A percentile compares a stretch with the other conserved stretches of the same genome.
Evolutionary conservation across 2,329 filamentous ascomycete species (phyloP).

Genomic region (Cercospora zeae-maydis): DNA sequence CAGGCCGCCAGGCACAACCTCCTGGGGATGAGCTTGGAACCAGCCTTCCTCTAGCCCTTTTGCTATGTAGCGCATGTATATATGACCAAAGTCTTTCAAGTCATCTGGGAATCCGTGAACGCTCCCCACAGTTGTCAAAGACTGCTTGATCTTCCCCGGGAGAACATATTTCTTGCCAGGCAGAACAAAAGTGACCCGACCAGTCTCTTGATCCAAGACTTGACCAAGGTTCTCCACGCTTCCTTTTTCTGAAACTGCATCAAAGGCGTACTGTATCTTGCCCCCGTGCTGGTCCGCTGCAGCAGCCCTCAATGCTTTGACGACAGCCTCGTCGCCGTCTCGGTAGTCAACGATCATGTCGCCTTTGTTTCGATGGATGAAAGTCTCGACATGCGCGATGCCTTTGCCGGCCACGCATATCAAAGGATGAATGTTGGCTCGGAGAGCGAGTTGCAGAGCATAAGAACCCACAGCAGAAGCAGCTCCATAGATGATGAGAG

Average conservation of each 20-base stretch:
- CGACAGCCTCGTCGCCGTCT: conserved; percentile 31
- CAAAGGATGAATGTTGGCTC: conserved; percentile 57
- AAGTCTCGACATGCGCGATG: conserved; percentile 48
- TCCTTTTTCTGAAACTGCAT: conserved; percentile 34
- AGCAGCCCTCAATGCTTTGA: conserved; percentile 29
- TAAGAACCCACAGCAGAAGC: conserved; percentile 57
- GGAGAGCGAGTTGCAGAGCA: conserved; percentile 54
- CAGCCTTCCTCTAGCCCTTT: conserved; percentile 37
- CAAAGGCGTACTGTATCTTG: conserved; percentile 33
- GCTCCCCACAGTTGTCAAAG: conserved; percentile 38
- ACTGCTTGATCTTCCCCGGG: conserved; percentile 39
- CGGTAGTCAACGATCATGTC: conserved; percentile 61
- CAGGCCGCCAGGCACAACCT: conserved; percentile 55
- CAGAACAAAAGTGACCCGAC: conserved; percentile 36
- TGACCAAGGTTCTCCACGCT: conserved; percentile 39
- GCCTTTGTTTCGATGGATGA: conserved; percentile 54
- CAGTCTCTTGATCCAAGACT: conserved; percentile 36
- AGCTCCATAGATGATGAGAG: conserved; percentile 49
- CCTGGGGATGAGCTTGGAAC: conserved; percentile 39
- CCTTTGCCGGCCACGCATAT: conserved; percentile 58
- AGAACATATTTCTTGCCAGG: conserved; percentile 43
- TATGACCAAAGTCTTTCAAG: conserved; percentile 37
- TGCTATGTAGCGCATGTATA: conserved; percentile 34
- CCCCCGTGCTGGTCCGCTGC: conserved; percentile 20
- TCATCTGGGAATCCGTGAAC: conserved; percentile 30